These are phyloP conservation scores for Ehretia macrophylla DNA, from an alignment of 257 asterid species.

Conservation along the genomic window DNA sequence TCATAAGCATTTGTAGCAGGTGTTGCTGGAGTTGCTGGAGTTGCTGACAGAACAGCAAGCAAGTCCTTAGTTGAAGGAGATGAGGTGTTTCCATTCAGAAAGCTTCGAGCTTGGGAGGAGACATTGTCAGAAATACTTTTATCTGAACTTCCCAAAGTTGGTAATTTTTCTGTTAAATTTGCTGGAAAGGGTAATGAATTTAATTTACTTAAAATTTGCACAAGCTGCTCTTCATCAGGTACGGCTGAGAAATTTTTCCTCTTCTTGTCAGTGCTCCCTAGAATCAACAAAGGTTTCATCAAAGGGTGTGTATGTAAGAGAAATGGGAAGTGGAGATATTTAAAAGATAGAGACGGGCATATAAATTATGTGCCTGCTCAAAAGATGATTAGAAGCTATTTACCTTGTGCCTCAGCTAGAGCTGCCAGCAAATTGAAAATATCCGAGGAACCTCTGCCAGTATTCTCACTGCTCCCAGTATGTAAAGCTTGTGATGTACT, in stretches of 20 bases:
- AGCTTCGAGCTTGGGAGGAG: slow-evolving; percentile 35
- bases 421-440: slow-evolving; percentile 56
- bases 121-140: slow-evolving; percentile 24
- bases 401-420: slow-evolving; percentile 69
- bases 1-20: slow-evolving; percentile 31
- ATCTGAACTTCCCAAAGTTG: slow-evolving; percentile 28
- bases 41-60: slow-evolving; percentile 62
- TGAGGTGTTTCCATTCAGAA: slow-evolving; percentile 27
- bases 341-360: background rate
- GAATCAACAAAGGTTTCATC: background rate
- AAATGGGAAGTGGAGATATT: no score
- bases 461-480: slow-evolving; percentile 37
- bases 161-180: slow-evolving; percentile 36
- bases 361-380: background rate
- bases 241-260: slow-evolving; percentile 26
- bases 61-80: slow-evolving; percentile 68
- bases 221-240: slow-evolving; percentile 59
- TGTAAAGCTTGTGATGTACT: slow-evolving; percentile 32
- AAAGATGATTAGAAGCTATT: background rate
- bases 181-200: slow-evolving; percentile 60
- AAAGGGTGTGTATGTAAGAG: background rate
- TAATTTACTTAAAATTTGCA: slow-evolving; percentile 59
- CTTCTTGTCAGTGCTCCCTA: slow-evolving; percentile 49
- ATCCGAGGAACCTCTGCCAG: slow-evolving; percentile 40
- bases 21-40: no score